phyloP scores from a whole-genome alignment of 192 early-diverging fungal genomes.

The Coemansia sp. region DNA sequence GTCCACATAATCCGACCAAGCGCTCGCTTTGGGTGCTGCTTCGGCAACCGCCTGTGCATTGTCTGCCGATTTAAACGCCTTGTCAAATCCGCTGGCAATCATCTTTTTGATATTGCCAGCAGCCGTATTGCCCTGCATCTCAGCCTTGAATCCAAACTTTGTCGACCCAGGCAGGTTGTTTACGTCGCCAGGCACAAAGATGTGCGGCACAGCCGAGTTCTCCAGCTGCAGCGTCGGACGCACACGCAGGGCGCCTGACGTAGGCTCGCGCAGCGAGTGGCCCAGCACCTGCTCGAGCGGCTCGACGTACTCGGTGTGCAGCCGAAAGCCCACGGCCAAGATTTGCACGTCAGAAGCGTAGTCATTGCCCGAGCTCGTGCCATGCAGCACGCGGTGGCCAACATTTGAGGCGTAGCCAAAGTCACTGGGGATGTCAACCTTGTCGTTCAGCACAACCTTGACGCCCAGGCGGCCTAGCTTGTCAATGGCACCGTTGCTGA shows the following conservation, averaged over 20 bases:
- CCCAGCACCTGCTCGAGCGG: constrained; percentile 35
- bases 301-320: constrained; percentile 55
- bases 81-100: constrained; percentile 34
- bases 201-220: constrained; percentile 44
- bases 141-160: constrained; percentile 53
- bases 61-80: neutral
- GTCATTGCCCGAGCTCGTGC: constrained; percentile 37
- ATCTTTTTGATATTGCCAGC: constrained; percentile 38
- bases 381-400: constrained; percentile 39
- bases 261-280: constrained; percentile 21
- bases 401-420: constrained; percentile 20
- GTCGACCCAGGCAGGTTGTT: constrained; percentile 45
- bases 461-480: constrained; percentile 55
- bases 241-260: constrained; percentile 47
- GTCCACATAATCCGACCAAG: constrained; percentile 40
- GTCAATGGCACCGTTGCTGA: constrained; percentile 39
- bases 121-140: constrained; percentile 46
- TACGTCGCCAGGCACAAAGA: constrained; percentile 61
- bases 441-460: constrained; percentile 57
- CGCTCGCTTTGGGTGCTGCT: constrained; percentile 20
- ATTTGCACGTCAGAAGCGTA: constrained; percentile 62
- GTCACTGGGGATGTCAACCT: constrained; percentile 41
- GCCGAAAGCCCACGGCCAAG: constrained; percentile 48
- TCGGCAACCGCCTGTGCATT: constrained; percentile 1
- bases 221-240: constrained; percentile 57